These are phyloP conservation scores for Hypoxylon sp. DNA, from an alignment of 2,329 filamentous ascomycete genomes.

Conservation along the genomic window DNA sequence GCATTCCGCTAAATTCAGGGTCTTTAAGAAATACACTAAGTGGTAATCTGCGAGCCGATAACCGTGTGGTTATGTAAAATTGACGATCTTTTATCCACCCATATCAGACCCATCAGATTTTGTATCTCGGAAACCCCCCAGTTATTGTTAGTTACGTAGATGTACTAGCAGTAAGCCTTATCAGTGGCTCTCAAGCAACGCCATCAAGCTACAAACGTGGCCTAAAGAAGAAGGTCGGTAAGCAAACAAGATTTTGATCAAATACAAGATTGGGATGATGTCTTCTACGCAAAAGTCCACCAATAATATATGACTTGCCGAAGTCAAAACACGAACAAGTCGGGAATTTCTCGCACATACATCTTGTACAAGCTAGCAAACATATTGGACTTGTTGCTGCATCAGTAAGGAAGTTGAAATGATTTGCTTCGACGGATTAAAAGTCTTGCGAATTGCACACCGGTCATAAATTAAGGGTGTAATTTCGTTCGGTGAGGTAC, in stretches of 20 bases:
- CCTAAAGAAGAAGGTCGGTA: conserved; percentile 40
- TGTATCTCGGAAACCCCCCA: background rate
- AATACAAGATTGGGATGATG: conserved; percentile 8
- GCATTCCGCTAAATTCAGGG: conserved; percentile 6
- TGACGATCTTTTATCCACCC: background rate
- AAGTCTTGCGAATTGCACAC: conserved; percentile 12
- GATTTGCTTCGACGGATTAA: conserved; percentile 2
- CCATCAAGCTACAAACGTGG: conserved; percentile 17
- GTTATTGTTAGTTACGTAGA: background rate
- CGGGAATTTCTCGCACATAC: conserved; percentile 4
- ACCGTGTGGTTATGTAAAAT: background rate
- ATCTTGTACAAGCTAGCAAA: conserved; percentile 18
- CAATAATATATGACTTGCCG: conserved; percentile 15
- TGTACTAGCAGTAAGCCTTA: conserved; percentile 24
- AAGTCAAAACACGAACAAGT: conserved; percentile 3
- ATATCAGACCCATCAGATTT: conserved; percentile 8
- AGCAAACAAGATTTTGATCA: conserved; percentile 16
- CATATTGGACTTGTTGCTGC: conserved; percentile 4
- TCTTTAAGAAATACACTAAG: background rate
- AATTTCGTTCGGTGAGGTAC: background rate
- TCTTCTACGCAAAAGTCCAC: conserved; percentile 20
- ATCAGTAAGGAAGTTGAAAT: conserved; percentile 4
- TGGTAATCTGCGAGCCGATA: conserved; percentile 3
- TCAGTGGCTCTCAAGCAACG: conserved; percentile 11
- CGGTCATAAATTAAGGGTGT: conserved; percentile 10